Base-by-base conservation (phyloP, 148 eudicot species). In the Arctostaphylos glauca region DNA sequence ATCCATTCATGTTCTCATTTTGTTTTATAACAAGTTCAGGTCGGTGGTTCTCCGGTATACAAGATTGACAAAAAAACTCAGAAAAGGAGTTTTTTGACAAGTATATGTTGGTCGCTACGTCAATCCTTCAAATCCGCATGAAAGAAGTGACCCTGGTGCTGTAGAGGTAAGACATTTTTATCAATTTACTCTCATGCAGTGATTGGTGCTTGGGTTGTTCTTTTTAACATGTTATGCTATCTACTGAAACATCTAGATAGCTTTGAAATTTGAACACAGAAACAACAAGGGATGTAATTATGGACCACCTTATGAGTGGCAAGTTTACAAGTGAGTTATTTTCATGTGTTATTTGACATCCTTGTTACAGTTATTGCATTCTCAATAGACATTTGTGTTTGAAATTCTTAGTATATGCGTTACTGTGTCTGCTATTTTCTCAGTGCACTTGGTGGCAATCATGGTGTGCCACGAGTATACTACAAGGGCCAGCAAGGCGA, bases 221-320 rank as follows among this genome's bases (percentile, higher is more conserved):
- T 8, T 43, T 0, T 80, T 74, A 23, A 19, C 46, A 62, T 66
- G 59, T 50, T 67, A 16, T 3, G 7, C 21, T 38, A 41, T 53
- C 48, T 78, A 2, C 56, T 77, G 73, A 43, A 52, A 71, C 67
- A 55, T 80, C 54, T 83, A 94, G 98, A 96, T 94, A 59, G 98
- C 98, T 10, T 81, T 94, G 84, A 94, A 95, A 83, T 92, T 95
- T 85, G 98, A 95, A 86, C 98, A 94, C 83, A 88, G 89, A 79
- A 94, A 81, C 80, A 96, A 97, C 90, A 94, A 96, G 88, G 97
- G 99, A 75, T 94, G 98, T 83, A 96, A 91, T 83, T 89, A 93
- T 88, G 98, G 98, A 60, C 97, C 98, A 56, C 99, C 98, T 53
- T 89, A 93, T 84, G 99, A 96, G 84, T 96, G 99, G 99, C 99